These are phyloP conservation scores for Chrysosporium keratinophilum DNA, from an alignment of 2,329 filamentous ascomycete species.

Conservation along the genomic window DNA sequence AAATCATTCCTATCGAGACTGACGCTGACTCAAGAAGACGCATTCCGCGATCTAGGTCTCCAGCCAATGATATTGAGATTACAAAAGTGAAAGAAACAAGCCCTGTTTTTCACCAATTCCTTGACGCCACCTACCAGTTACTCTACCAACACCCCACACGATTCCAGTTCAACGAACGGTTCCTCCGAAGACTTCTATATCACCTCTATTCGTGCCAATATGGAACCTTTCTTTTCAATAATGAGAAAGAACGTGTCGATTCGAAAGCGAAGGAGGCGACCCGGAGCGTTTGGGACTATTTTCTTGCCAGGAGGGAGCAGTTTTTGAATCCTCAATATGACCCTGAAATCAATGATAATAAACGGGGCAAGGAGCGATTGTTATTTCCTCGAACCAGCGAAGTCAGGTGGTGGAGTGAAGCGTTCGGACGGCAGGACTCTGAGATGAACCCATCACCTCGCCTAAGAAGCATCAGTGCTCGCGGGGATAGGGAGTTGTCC, in stretches of 20 bases:
- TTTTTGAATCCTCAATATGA: conserved; percentile 79
- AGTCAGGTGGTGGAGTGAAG: conserved; percentile 86
- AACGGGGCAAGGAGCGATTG: conserved; percentile 69
- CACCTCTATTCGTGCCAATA: conserved; percentile 95
- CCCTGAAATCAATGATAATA: conserved; percentile 61
- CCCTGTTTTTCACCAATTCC: conserved; percentile 94
- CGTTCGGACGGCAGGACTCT: conserved; percentile 73
- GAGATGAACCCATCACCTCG: conserved; percentile 75
- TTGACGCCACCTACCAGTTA: conserved; percentile 88
- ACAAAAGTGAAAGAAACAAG: conserved; percentile 79
- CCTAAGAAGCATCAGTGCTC: conserved; percentile 41
- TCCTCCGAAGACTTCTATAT: conserved; percentile 77
- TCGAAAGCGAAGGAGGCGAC: conserved; percentile 59
- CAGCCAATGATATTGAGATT: conserved; percentile 49
- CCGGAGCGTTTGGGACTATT: conserved; percentile 91
- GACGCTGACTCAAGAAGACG: conserved; percentile 33
- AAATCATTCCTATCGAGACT: conserved; percentile 41
- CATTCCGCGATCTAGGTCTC: conserved; percentile 25
- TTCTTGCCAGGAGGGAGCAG: conserved; percentile 66
- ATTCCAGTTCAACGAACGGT: conserved; percentile 95
- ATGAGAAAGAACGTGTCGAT: conserved; percentile 74
- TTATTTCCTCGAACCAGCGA: conserved; percentile 68
- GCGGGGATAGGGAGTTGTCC: conserved; percentile 23
- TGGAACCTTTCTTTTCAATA: conserved; percentile 92
- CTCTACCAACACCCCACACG: conserved; percentile 73